A percentile compares a stretch with the other conserved stretches of the same genome.
These are phyloP conservation scores for Guyanaporus albipodus DNA, from an alignment of 768 basidiomycete species.

Conservation along the genomic window DNA sequence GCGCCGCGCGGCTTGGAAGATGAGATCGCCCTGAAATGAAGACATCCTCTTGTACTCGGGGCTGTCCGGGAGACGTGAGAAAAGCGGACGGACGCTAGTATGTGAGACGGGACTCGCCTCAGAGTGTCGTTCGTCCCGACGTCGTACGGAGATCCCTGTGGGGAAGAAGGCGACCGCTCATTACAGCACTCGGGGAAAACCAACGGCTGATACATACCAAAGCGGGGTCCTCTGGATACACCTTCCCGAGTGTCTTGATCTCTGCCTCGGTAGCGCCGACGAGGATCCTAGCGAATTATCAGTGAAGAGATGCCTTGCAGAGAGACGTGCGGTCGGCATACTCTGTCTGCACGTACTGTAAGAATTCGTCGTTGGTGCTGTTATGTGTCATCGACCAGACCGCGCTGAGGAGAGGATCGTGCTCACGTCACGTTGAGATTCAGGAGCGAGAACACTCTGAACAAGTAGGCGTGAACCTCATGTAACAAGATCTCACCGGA, in stretches of 20 bases:
- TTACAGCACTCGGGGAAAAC: not conserved
- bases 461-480: not conserved
- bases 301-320: not conserved
- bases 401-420: conserved; percentile 2
- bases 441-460: conserved; percentile 27
- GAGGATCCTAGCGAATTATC: conserved; percentile 6
- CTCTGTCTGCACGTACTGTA: conserved; percentile 1
- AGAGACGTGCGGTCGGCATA: not conserved
- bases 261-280: conserved; percentile 6
- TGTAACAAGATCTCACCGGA: not conserved
- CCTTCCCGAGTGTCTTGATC: not conserved
- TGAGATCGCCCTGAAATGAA: too few relatives aligned
- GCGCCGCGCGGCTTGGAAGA: too few relatives aligned
- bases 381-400: not conserved
- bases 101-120: conserved; percentile 1
- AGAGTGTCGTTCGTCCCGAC: conserved; percentile 20
- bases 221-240: conserved; percentile 5
- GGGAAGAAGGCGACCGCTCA: too few relatives aligned
- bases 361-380: conserved; percentile 1
- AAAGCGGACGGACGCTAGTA: too few relatives aligned
- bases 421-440: conserved; percentile 17
- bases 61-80: too few relatives aligned
- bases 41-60: too few relatives aligned
- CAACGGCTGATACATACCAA: not conserved
- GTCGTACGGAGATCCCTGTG: conserved; percentile 26